Evolutionary conservation across 1,139 yeast species (phyloP).

Genomic region (Pichia sp.): DNA sequence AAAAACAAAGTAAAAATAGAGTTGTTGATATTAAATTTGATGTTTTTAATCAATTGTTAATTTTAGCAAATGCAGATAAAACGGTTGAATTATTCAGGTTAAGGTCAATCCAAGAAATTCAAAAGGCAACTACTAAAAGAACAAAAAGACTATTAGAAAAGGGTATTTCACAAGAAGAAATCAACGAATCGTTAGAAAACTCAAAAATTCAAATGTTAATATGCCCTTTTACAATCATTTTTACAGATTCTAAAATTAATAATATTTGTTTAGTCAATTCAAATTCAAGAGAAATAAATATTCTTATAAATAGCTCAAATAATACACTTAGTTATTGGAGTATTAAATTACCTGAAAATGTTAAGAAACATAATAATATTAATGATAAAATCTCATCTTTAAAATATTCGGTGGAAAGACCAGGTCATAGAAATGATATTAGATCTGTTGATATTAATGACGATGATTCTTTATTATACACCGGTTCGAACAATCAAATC

Average conservation of each 20-base stretch:
- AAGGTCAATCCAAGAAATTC: constrained; percentile 71
- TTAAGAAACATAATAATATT: constrained; percentile 38
- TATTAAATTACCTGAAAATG: constrained; percentile 44
- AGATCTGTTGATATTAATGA: constrained; percentile 77
- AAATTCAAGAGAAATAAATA: constrained; percentile 44
- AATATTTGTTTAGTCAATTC: constrained; percentile 50
- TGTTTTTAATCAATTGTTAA: constrained; percentile 45
- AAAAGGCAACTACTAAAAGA: constrained; percentile 72
- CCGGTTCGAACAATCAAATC: constrained; percentile 84
- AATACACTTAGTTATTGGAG: constrained; percentile 70
- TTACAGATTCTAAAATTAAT: constrained; percentile 53
- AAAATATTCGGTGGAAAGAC: constrained; percentile 58
- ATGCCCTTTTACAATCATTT: constrained; percentile 57
- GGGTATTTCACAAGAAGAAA: constrained; percentile 60
- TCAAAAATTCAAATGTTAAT: constrained; percentile 55
- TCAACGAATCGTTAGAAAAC: constrained; percentile 44
- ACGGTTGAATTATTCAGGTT: constrained; percentile 77
- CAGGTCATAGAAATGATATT: constrained; percentile 87
- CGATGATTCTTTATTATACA: constrained; percentile 74
- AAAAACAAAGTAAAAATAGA: constrained; percentile 75
- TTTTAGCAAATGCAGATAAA: constrained; percentile 72
- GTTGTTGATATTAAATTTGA: constrained; percentile 59
- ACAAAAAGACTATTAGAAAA: constrained; percentile 73
- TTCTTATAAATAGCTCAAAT: constrained; percentile 60
- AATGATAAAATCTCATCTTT: constrained; percentile 41